A percentile compares a stretch with the other conserved stretches of the same genome.
These are phyloP conservation scores for Galerina sulciceps DNA, from an alignment of 768 basidiomycete species.

Conservation along the genomic window DNA sequence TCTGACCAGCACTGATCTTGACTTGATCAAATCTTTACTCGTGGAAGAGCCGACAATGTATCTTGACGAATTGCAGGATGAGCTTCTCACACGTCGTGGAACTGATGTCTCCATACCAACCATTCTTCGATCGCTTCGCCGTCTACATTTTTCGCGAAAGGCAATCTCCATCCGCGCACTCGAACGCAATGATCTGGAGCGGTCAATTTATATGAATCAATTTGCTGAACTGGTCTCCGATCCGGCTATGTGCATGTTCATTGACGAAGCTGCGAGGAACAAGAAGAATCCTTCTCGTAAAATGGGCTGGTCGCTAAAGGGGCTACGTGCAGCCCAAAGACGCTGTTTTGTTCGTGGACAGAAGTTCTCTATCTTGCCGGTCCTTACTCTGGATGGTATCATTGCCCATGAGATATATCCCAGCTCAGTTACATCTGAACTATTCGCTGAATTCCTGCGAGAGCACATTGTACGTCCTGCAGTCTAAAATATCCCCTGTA, in stretches of 20 bases:
- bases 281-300: conserved; percentile 11
- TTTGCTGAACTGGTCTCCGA: conserved; percentile 13
- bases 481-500: background rate
- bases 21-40: conserved; percentile 1
- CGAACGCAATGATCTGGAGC: conserved; percentile 13
- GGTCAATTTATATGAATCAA: conserved; percentile 13
- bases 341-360: conserved; percentile 17
- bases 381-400: conserved; percentile 18
- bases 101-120: conserved; percentile 9
- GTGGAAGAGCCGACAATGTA: conserved; percentile 7
- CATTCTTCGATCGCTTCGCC: conserved; percentile 11
- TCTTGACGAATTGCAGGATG: conserved; percentile 17
- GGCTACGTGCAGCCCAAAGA: conserved; percentile 1
- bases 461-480: conserved; percentile 12
- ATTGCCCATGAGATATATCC: conserved; percentile 17
- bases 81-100: background rate
- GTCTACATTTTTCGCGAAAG: conserved; percentile 17
- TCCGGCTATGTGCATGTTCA: conserved; percentile 15
- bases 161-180: conserved; percentile 13
- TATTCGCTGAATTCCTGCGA: conserved; percentile 13
- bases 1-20: conserved; percentile 1
- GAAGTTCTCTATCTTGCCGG: conserved; percentile 14
- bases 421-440: conserved; percentile 13
- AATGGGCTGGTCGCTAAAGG: conserved; percentile 14
- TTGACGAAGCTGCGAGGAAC: conserved; percentile 19